Evolutionary conservation across 2,329 filamentous ascomycete genomes (phyloP).

Genomic region (Emydomyces testavorans): DNA sequence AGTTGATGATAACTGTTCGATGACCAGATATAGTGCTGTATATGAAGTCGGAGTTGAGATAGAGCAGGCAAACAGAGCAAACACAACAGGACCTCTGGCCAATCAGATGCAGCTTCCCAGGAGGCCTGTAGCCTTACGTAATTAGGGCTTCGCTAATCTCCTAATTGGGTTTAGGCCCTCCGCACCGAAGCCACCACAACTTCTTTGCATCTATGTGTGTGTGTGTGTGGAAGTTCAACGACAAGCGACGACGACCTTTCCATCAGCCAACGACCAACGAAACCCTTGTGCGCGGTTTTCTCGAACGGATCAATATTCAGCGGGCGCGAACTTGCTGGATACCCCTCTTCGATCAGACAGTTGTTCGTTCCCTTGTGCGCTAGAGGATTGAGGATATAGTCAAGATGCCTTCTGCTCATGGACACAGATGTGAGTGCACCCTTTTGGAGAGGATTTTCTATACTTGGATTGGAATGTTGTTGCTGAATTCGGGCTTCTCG

Average conservation of each 20-base stretch:
- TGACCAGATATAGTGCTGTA: no score
- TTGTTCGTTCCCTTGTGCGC: not conserved
- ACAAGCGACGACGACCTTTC: slow-evolving; percentile 8
- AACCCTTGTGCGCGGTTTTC: not conserved
- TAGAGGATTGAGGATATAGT: slow-evolving; percentile 21
- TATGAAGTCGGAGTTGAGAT: no score
- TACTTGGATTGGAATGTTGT: not conserved
- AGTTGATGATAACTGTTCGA: no score
- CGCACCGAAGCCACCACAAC: slow-evolving; percentile 12
- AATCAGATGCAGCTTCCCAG: not conserved
- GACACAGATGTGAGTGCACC: slow-evolving; percentile 65
- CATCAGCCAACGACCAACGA: not conserved
- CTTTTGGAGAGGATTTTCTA: not conserved
- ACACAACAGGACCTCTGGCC: not conserved
- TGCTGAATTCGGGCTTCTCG: not conserved
- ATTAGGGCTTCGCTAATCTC: slow-evolving; percentile 17
- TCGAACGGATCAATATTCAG: slow-evolving; percentile 5
- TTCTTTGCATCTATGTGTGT: not conserved
- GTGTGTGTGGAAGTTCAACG: slow-evolving; percentile 7
- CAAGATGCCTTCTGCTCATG: slow-evolving; percentile 81
- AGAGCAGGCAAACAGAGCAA: not conserved
- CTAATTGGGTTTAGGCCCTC: slow-evolving; percentile 9
- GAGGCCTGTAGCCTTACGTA: slow-evolving; percentile 3
- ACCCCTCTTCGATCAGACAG: not conserved
- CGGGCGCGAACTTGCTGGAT: slow-evolving; percentile 5